Percentiles rank a stretch among this genome's conserved stretches.
Conservation (phyloP, 108 stramenopile species). For the Chaetoceros muelleri region DNA sequence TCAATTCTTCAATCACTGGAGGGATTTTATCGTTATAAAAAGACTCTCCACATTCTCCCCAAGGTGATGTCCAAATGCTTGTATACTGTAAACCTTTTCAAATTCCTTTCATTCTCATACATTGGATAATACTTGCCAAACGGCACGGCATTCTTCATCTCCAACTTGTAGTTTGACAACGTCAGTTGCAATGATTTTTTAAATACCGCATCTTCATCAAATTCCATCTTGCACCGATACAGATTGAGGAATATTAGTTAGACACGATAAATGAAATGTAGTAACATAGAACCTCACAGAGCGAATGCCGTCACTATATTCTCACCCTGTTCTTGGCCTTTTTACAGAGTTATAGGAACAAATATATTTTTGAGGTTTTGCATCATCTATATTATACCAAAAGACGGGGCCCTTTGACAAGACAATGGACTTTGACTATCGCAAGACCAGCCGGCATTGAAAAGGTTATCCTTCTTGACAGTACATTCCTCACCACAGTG, state of each 20-base stretch:
- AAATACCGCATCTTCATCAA: conserved; percentile 91
- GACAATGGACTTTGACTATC: no score
- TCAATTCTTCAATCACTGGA: conserved; percentile 84
- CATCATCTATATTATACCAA: conserved; percentile 89
- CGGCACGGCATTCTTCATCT: conserved; percentile 73
- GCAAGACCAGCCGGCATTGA: conserved; percentile 41
- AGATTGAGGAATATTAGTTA: no score
- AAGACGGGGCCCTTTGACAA: conserved; percentile 16
- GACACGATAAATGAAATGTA: conserved; percentile 1
- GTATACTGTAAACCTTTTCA: conserved; percentile 97
- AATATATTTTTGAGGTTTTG: no score
- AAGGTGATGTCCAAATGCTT: conserved; percentile 87
- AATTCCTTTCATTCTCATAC: conserved; percentile 90
- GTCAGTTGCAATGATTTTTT: conserved; percentile 86
- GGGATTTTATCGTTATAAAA: conserved; percentile 99
- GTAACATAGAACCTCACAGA: background rate
- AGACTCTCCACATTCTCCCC: conserved; percentile 93
- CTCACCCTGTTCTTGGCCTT: conserved; percentile 65
- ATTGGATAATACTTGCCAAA: conserved; percentile 94
- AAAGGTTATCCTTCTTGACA: conserved; percentile 92
- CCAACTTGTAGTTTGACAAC: conserved; percentile 95
- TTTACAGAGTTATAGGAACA: conserved; percentile 97
- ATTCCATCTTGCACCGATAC: no score
- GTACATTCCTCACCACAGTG: conserved; percentile 99
- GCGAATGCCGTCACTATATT: background rate